Evolutionary conservation across 331 rosid genomes (phyloP).

Genomic region (Quercus tomentella): DNA sequence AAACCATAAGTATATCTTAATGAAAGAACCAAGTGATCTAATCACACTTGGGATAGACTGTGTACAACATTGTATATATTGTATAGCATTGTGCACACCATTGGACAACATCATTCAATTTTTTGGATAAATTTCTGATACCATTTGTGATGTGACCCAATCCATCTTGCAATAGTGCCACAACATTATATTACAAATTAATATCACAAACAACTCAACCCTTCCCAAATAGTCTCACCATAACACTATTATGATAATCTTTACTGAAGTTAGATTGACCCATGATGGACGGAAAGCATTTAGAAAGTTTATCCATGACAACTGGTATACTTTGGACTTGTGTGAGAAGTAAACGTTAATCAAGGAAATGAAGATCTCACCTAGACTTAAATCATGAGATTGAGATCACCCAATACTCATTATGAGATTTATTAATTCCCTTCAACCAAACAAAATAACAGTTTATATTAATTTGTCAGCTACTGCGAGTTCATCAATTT

Average conservation of each 20-base stretch:
- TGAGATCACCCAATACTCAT: background rate
- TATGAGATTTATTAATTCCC: background rate
- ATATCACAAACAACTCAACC: background rate
- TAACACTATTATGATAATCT: too few relatives aligned
- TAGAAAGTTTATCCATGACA: conserved; percentile 4
- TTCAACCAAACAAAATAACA: too few relatives aligned
- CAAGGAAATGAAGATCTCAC: background rate
- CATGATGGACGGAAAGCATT: conserved; percentile 17
- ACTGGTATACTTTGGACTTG: conserved; percentile 3
- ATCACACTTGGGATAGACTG: background rate
- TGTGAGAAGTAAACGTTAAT: background rate
- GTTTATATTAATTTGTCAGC: too few relatives aligned
- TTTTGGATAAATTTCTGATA: background rate
- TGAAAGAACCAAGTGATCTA: background rate
- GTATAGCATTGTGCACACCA: background rate
- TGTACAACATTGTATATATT: too few relatives aligned
- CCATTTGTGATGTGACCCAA: background rate
- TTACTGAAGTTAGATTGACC: background rate
- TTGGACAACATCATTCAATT: background rate
- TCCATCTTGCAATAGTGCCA: background rate
- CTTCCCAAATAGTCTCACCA: background rate
- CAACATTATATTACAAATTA: background rate
- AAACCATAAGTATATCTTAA: background rate
- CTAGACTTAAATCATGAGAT: background rate
- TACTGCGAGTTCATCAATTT: too few relatives aligned